Base-by-base conservation (phyloP, 192 early-diverging fungal genomes). In the Backusella luteola region DNA sequence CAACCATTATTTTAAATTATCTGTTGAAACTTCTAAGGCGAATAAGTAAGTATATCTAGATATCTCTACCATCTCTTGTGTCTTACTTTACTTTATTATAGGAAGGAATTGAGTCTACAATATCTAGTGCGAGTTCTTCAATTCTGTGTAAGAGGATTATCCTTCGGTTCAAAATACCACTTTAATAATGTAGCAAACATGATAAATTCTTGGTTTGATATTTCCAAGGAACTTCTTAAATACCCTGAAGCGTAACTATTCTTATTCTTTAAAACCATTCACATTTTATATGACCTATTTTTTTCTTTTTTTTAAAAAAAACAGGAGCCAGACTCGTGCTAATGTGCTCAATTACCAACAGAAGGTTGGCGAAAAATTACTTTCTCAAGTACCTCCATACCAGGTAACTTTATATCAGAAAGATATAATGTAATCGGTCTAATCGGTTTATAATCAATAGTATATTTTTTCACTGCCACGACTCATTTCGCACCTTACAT, bases 121-220 rank as follows among this genome's bases (percentile, higher is more conserved):
- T 56, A 21, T 56, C 21, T 56, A 56, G 19, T 56, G n/a, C 21
- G 53, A 21, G 53, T 56, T 11, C n/a, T 56, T 8, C 53, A 23
- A 56, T 56, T 56, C 21, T 56, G n/a, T 21, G 8, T 9, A n/a
- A 80, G 77, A 46, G 79, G 95, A 0, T 75, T 98, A 12, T 78
- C 85, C 35, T 79, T 84, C 38, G 94, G 97, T 11, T 86, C 91
- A 3, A 87, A 90, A 52, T 97, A 93, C 69, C 88, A 96, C 44
- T 96, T 94, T 79, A 91, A 96, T 76, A 92, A 93, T 6, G 75
- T 98, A 75, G 95, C 97, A 8, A 84, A 93, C 6, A 81, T 98
- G 17, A 79, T 98, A 71, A 97, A 95, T 0, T 80, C 94, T 6
- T 98, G 95, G 95, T 80, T 98, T 12, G 91, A 94, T 41, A 81